Evolutionary conservation across 2,329 filamentous ascomycete species (phyloP), one percentile per base, ranked within the genome.

Genomic region (Fusarium clavum): DNA sequence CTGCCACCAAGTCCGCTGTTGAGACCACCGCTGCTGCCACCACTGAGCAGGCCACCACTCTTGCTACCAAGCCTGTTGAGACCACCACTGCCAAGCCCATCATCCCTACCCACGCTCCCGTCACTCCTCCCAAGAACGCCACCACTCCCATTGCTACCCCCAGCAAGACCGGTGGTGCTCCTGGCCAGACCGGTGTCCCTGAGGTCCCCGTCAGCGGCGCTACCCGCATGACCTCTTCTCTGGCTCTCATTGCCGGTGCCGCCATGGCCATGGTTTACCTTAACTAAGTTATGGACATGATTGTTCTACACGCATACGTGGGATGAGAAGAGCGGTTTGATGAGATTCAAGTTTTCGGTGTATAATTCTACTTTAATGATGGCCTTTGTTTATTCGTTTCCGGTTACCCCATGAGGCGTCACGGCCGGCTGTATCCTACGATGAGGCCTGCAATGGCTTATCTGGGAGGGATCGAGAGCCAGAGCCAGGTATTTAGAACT

Each of bases 231-330:
- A 74, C 75, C 40, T 77, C 79, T 38, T 76, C 77, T 32, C 57
- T 80, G 59, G 77, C 75, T 47, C 75, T 80, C 25, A 70, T 79
- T 62, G 77, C 75, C 20, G 79, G 76, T 68, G 79, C 74, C 57
- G 71, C 77, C 58, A 76, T 77, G 53, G 79, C 76, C 68, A 69
- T 80, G 61, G 78, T 74, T 59, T 78, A 75, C 72, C 66, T 81
- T 43, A 74, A 75, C 70, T 79, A 77, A 75, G 61, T 64, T 66
- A 61, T 53, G 57, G 64, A 53, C 57, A 74, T 67, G 53, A 72
- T 64, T 61, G 60, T 62, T 44, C 70, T 61, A 64, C 44, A 67
- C 59, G 62, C 49, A 57, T 56, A 54, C 48, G 64, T 27, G 61
- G 57, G 49, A 66, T 53, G 41, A 67, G 51, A 71, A 62, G 68